Conservation (phyloP, 169 alveolate genomes). For the Besnoitia besnoiti region DNA sequence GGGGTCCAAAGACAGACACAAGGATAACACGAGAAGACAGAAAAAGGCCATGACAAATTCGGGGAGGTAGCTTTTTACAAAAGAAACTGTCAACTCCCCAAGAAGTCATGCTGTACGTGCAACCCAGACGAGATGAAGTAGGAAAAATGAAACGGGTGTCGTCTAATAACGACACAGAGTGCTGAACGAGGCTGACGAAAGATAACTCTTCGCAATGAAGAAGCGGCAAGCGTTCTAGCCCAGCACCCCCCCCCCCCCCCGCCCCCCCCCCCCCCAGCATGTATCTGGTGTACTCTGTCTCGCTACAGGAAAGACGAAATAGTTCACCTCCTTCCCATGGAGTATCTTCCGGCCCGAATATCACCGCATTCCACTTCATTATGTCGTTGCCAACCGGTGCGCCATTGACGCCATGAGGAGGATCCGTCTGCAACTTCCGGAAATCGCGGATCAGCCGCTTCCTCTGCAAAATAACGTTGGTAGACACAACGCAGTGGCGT, state of each 20-base stretch:
- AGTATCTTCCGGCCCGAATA: slow-evolving; percentile 97
- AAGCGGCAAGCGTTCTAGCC: no score
- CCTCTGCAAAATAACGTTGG: slow-evolving; percentile 46
- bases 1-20: background rate
- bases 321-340: slow-evolving; percentile 92
- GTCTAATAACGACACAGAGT: no score
- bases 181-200: no score
- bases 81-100: background rate
- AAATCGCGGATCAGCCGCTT: slow-evolving; percentile 91
- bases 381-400: slow-evolving; percentile 95
- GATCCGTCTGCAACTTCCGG: slow-evolving; percentile 91
- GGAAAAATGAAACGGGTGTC: no score
- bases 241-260: background rate
- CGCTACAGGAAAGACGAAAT: background rate
- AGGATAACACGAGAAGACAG: background rate
- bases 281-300: background rate
- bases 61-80: background rate
- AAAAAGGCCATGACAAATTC: background rate
- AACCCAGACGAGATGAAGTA: no score
- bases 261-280: background rate
- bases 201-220: no score
- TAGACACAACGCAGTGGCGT: no score
- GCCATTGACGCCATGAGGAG: slow-evolving; percentile 93
- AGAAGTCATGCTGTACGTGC: no score
- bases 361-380: slow-evolving; percentile 96